Base-by-base conservation (phyloP, 345 rosid species). In the Toxicodendron radicans region DNA sequence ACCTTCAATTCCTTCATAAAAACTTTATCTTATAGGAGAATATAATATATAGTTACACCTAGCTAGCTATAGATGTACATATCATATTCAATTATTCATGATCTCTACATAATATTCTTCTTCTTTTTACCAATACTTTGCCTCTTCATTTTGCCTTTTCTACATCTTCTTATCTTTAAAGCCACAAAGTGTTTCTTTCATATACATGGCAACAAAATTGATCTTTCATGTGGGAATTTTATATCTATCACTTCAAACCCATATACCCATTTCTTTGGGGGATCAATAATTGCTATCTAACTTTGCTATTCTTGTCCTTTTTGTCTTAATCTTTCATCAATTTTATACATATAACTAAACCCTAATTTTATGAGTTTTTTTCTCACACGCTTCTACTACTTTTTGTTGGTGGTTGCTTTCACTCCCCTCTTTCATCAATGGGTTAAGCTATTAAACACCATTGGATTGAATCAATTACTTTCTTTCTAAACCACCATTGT, bases 201-300 rank as follows among this genome's bases (percentile, higher is more conserved):
- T 61, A 35, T 16, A n/a, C 69, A 70, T 59, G 62, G 23, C 69
- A 69, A 82, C 80, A 76, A 76, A 79, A 66, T 24, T 66, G 33
- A 45, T 53, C 73, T 82, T 79, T 73, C 65, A 66, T 65, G 69
- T 10, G 57, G 66, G 58, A 13, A 60, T 17, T 30, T 30, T 16
- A 1, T 0, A 4, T 20, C 0, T 13, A 3, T n/a, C 57, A 27
- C 23, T 43, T 60, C 45, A 45, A 38, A 7, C 9, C 43, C 43
- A 38, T n/a, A 38, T 38, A 59, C 2, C 56, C 46, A 18, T 59
- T 53, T 59, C 48, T 30, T 27, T 59, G 48, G 57, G 32, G 1
- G 45, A 24, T 12, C 58, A 60, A 71, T 46, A 48, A 48, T 33
- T 46, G 45, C 17, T 27, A 38, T 58, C 24, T 46, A 71, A 45